These are phyloP conservation scores for Trichaptum fuscoviolaceum DNA, from an alignment of 768 basidiomycete genomes.

Conservation along the genomic window DNA sequence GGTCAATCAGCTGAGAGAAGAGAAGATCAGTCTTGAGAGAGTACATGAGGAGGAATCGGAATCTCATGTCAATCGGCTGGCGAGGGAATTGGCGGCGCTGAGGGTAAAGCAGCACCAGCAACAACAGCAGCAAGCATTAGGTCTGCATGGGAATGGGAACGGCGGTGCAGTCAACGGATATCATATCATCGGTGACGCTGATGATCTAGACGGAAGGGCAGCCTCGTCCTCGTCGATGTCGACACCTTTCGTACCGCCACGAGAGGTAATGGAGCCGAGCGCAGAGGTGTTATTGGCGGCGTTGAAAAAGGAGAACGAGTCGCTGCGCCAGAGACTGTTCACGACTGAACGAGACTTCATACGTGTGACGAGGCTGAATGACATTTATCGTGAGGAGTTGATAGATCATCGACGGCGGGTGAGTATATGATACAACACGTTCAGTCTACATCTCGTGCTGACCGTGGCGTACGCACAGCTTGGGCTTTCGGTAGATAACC, in stretches of 20 bases:
- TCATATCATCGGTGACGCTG: slow-evolving; percentile 1
- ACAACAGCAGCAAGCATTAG: slow-evolving; percentile 23
- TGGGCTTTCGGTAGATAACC: slow-evolving; percentile 70
- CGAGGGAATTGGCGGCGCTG: slow-evolving; percentile 62
- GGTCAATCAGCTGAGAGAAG: slow-evolving; percentile 60
- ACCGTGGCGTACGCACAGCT: slow-evolving; percentile 36
- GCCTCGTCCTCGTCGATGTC: slow-evolving; percentile 14
- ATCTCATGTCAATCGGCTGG: slow-evolving; percentile 72
- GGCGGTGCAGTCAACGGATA: slow-evolving; percentile 25
- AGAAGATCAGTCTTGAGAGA: slow-evolving; percentile 82
- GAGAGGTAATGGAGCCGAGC: slow-evolving; percentile 24
- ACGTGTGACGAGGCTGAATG: slow-evolving; percentile 68
- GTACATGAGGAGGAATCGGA: slow-evolving; percentile 82
- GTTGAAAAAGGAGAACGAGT: slow-evolving; percentile 75
- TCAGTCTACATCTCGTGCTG: background rate
- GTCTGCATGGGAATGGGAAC: slow-evolving; percentile 16
- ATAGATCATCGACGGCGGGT: slow-evolving; percentile 73
- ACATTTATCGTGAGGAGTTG: slow-evolving; percentile 80
- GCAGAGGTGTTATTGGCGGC: slow-evolving; percentile 67
- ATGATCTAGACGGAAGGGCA: slow-evolving; percentile 8
- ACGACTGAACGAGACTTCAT: slow-evolving; percentile 77
- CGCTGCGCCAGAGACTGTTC: slow-evolving; percentile 56
- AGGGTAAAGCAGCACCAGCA: slow-evolving; percentile 55
- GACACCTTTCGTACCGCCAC: slow-evolving; percentile 19
- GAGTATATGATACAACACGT: slow-evolving; percentile 28